Base-by-base conservation (phyloP, 2,329 filamentous ascomycete species). In the Neonectria coccinea region DNA sequence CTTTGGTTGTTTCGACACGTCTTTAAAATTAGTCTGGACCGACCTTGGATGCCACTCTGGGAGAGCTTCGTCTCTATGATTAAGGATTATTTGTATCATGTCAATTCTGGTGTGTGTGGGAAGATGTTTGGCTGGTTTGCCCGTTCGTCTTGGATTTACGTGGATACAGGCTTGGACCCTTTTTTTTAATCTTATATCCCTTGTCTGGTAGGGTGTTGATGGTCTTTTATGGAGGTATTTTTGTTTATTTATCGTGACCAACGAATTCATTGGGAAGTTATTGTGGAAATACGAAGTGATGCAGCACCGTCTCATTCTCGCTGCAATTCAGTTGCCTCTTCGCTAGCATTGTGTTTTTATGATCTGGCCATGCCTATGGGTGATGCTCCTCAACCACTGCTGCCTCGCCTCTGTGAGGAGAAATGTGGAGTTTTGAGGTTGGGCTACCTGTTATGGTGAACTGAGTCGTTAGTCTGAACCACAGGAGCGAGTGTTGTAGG, bases 81-180 rank as follows among this genome's bases (percentile, higher is more conserved):
- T 39, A n/a, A 50, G 27, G n/a, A 20, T 51, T 18, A 39, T 20
- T 33, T 51, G 48, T 51, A 18, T 18, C 48, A 33, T 51, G 29
- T 51, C n/a, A 33, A 22, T 33, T n/a, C 16, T 11, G 29, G n/a
- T 22, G 18, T 12, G 5, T 11, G 4, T 51, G 29, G 27, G 18
- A 20, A 36, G 48, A 51, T 20, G 47, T 5, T 12, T 51, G n/a
- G 27, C 18, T 51, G 8, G 44, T 25, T 25, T 22, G 11, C 12
- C n/a, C 29, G 16, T 31, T 12, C 2, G 10, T 18, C 6, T n/a
- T 33, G 48, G 48, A 33, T 22, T 20, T 22, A 51, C 11, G 3
- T 12, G n/a, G 33, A 6, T 33, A 20, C 27, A 7, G 45, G 22
- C 27, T 33, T 20, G 25, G n/a, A 33, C 18, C 7, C 22, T 5